Conservation (phyloP, 2,329 filamentous ascomycete genomes). For the Epichloe baconii region DNA sequence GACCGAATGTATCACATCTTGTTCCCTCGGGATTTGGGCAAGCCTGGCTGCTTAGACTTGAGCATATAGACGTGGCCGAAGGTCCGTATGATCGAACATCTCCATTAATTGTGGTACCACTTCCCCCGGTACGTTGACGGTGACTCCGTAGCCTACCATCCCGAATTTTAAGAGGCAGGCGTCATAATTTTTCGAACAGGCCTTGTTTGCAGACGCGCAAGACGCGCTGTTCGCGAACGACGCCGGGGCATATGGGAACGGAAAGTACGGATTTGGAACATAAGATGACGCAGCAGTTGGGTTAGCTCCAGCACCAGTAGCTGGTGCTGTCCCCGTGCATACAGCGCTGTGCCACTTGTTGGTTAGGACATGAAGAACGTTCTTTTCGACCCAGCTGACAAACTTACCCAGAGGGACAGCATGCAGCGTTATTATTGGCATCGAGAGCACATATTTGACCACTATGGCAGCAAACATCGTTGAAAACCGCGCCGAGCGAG, state of each 20-base stretch:
- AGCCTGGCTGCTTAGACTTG: conserved; percentile 38
- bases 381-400: neutral
- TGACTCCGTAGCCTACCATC: conserved; percentile 34
- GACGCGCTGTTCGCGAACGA: conserved; percentile 36
- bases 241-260: conserved; percentile 44
- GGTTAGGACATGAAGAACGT: neutral
- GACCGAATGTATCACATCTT: conserved; percentile 22
- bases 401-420: conserved; percentile 39
- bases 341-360: conserved; percentile 26
- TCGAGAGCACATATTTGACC: conserved; percentile 39
- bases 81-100: conserved; percentile 25
- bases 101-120: conserved; percentile 37
- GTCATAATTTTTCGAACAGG: conserved; percentile 41
- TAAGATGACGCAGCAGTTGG: conserved; percentile 32
- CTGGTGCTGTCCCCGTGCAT: conserved; percentile 42
- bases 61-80: conserved; percentile 41
- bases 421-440: conserved; percentile 34
- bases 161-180: conserved; percentile 38
- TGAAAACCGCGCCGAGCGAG: conserved; percentile 31
- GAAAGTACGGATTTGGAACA: conserved; percentile 45
- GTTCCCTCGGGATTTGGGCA: conserved; percentile 32
- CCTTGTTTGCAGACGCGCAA: conserved; percentile 37
- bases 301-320: conserved; percentile 21
- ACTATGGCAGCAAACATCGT: conserved; percentile 36
- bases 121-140: conserved; percentile 41